Base-by-base conservation (phyloP, 306 rosid species). In the Cyamopsis tetragonoloba region DNA sequence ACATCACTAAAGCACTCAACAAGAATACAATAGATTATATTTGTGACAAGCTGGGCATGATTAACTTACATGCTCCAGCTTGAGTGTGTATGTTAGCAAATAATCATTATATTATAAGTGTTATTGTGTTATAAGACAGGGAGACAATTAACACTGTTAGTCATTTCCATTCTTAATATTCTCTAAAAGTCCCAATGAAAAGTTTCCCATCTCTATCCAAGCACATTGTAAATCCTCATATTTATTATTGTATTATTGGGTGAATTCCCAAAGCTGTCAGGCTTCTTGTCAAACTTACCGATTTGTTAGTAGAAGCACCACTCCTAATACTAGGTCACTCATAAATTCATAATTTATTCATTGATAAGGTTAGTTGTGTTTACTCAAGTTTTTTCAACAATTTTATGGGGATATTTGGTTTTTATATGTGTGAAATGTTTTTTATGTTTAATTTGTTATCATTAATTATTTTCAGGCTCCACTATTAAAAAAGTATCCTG, bases 401-500 rank as follows among this genome's bases (percentile, higher is more conserved):
- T 31, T 53, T 5, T 18, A 4, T 53, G 65, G 13, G 68, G 43
- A 22, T 63, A 42, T 67, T 15, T 37, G 19, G 23, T 59, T 22
- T 9, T 49, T 47, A 64, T 27, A 35, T 69, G 8, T 41, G 67
- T 74, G 53, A 75, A 75, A 43, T 41, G 17, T 62, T 31, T 15
- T 39, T 39, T 32, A 38, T 35, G 48, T 43, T 61, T 51, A 38
- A 64, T 65, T 48, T 73, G 22, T 31, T 54, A 12, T 23, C 47
- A 10, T 77, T 77, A 53, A 73, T 26, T 70, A 37, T 50, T 75
- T 92, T 31, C 92, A 93, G 98, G 98, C 97, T 51, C 96, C 93
- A 48, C 65, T 93, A 69, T 82, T 93, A 26, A 88, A 86, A 65
- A 93, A 77, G 76, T 93, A 93, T 81, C 97, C 97, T 17, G 91